Base-by-base conservation (phyloP, 345 rosid genomes). In the Fremontodendron californicum region DNA sequence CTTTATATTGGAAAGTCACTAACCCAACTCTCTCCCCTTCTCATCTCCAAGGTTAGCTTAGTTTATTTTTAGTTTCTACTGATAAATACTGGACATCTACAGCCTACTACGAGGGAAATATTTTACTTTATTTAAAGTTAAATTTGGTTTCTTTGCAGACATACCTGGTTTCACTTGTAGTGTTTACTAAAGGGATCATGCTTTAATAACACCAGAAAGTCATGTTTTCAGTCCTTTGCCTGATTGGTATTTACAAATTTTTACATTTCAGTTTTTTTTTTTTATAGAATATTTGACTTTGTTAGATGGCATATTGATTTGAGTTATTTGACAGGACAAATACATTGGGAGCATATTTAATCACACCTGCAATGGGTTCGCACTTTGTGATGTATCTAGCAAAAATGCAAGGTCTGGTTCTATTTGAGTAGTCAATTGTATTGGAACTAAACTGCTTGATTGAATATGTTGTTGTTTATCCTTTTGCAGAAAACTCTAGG, bases 131-230 rank as follows among this genome's bases (percentile, higher is more conserved):
- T 57, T 43, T 16, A 16, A n/a, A 62, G 35, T 27, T 57, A 57
- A 49, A 82, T 64, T 78, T 75, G 73, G 10, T 73, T 81, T 54
- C 54, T 77, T 66, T 73, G 76, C 89, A 93, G 99, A 95, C 82
- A 85, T 95, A 84, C 99, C 98, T 0, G 99, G 99, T 39, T 92
- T 89, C 85, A 92, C 97, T 64, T 82, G 98, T 79, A 95, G 99
- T 77, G 93, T 92, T 67, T 92, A 90, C 82, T 88, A 84, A 54
- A 82, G 61, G 27, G 94, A 92, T 77, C 99, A 93, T 85, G 98
- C 99, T 58, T 84, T 95, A 45, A 82, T 93, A 79, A 89, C 98
- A 27, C 98, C 94, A 0, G 99, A 95, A 82, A 93, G 98, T 85
- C 99, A 95, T 83, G 98, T 93, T 8, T 90, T 85, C 84, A 86